A percentile compares a stretch with the other conserved stretches of the same genome.
phyloP scores from a whole-genome alignment of 1,284 basidiomycete species.

The Prillingera fragicola region DNA sequence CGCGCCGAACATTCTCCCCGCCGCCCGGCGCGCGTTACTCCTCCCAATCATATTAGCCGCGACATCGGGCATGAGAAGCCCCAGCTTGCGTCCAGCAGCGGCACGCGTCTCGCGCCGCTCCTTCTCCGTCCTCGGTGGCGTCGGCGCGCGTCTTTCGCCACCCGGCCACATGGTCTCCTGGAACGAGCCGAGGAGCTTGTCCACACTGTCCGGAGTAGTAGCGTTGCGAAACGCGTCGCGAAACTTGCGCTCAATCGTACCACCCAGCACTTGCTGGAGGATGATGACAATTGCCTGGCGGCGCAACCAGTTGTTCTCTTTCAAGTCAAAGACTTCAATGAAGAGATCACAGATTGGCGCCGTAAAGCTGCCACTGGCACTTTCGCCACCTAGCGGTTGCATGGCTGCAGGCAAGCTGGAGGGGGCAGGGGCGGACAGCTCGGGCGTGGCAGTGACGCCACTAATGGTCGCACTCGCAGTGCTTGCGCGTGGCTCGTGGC shows the following conservation, averaged over 20 bases:
- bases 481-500: neutral
- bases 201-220: conserved; percentile 62
- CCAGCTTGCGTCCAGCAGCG: conserved; percentile 77
- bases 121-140: conserved; percentile 63
- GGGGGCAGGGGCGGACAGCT: conserved; percentile 56
- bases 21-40: conserved; percentile 84
- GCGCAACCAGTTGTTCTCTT: conserved; percentile 91
- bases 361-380: conserved; percentile 77
- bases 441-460: neutral
- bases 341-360: conserved; percentile 90
- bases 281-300: conserved; percentile 96
- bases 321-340: conserved; percentile 85
- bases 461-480: neutral
- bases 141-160: conserved; percentile 62
- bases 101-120: conserved; percentile 74
- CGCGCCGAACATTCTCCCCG: conserved; percentile 82
- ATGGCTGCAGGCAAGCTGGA: conserved; percentile 55
- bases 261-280: conserved; percentile 87
- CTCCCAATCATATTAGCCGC: conserved; percentile 95
- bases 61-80: conserved; percentile 77
- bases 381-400: conserved; percentile 75
- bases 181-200: conserved; percentile 62
- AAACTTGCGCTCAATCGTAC: conserved; percentile 84
- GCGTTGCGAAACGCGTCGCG: conserved; percentile 66
- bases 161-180: conserved; percentile 75